Evolutionary conservation across 805 yeast genomes (phyloP).

Genomic region (Candida verbasci): DNA sequence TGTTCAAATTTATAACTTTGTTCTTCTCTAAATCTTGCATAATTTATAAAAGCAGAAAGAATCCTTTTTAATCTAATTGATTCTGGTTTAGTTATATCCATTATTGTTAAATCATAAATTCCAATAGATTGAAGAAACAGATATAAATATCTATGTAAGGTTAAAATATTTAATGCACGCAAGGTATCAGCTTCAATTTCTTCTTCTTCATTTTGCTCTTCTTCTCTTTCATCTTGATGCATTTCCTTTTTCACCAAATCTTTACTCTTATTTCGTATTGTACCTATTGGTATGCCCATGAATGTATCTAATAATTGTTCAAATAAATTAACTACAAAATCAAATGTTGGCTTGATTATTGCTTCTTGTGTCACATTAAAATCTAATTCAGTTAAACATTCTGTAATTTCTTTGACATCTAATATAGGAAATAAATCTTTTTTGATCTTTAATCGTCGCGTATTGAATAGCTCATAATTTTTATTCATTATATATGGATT

Average conservation of each 20-base stretch:
- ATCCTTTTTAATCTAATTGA: conserved; percentile 57
- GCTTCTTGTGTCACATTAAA: conserved; percentile 58
- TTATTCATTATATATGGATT: not conserved
- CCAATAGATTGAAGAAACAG: conserved; percentile 70
- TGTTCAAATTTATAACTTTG: conserved; percentile 66
- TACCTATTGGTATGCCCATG: conserved; percentile 43
- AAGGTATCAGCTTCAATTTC: conserved; percentile 17
- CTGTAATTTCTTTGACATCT: conserved; percentile 55
- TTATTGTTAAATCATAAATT: conserved; percentile 66
- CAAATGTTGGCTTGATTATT: conserved; percentile 53
- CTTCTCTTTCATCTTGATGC: conserved; percentile 7
- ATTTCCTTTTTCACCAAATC: conserved; percentile 5
- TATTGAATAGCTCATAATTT: not conserved
- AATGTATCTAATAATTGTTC: conserved; percentile 61
- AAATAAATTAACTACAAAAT: conserved; percentile 49
- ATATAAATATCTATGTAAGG: conserved; percentile 55
- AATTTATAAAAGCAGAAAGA: conserved; percentile 79
- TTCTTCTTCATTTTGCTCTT: conserved; percentile 12
- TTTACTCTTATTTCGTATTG: conserved; percentile 5
- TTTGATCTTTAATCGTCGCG: conserved; percentile 6
- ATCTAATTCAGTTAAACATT: conserved; percentile 58
- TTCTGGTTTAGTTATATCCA: conserved; percentile 80
- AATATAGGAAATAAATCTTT: conserved; percentile 58
- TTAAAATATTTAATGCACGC: conserved; percentile 45
- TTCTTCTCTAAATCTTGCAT: conserved; percentile 78